Evolutionary conservation across 306 rosid species (phyloP).

Genomic region (Trifolium fragiferum): DNA sequence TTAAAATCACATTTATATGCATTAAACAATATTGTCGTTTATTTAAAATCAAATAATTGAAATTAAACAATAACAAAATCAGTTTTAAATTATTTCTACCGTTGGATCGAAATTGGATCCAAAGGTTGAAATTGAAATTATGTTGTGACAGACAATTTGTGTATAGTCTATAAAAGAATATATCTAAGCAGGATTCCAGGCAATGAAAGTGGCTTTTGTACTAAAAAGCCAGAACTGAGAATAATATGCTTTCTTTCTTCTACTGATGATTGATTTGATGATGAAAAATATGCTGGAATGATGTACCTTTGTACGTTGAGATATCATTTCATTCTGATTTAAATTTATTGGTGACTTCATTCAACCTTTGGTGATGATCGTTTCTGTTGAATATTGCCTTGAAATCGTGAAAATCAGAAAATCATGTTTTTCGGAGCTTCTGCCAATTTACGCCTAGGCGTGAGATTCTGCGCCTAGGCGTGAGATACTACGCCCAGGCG

Average conservation of each 20-base stretch:
- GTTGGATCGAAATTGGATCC: background rate
- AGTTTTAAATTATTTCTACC: background rate
- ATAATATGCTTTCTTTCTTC: constrained; percentile 34
- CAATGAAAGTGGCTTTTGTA: constrained; percentile 24
- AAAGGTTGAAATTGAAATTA: background rate
- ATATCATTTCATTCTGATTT: background rate
- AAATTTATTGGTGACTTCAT: background rate
- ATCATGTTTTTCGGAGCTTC: too few relatives aligned
- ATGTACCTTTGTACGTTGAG: background rate
- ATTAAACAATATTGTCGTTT: too few relatives aligned
- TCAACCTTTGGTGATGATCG: background rate
- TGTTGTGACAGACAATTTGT: background rate
- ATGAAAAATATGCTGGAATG: background rate
- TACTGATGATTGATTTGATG: constrained; percentile 7
- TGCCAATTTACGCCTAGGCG: too few relatives aligned
- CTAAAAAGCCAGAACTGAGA: constrained; percentile 19
- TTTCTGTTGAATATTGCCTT: too few relatives aligned
- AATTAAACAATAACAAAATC: background rate
- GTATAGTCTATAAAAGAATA: background rate
- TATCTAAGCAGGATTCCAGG: background rate
- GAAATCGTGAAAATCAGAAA: too few relatives aligned
- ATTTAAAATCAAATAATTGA: background rate
- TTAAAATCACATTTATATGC: too few relatives aligned
- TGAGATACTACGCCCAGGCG: too few relatives aligned
- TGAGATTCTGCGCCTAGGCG: too few relatives aligned